Base-by-base conservation (phyloP, 139 green algal species). In the Diplosphaera chodatii region DNA sequence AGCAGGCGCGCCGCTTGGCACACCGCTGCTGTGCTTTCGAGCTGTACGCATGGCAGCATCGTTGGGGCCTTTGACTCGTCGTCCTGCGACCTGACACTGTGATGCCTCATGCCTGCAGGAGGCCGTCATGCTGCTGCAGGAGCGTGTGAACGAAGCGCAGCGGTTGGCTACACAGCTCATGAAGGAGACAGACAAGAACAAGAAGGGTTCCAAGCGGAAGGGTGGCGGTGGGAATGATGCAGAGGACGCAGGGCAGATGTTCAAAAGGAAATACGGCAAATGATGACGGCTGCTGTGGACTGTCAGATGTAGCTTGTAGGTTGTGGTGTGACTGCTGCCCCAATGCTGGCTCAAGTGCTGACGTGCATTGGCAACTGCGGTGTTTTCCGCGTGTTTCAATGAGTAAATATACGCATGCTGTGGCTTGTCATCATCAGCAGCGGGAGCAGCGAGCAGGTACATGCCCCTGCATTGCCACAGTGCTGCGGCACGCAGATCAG, bases 141-240 rank as follows among this genome's bases (percentile, higher is more conserved):
- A 97, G 84, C 81, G 91, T 33, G 90, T 96, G 41, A 77, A 69
- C 20, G 90, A 96, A 37, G 92, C 92, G 10, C 87, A 93, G 74
- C 81, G 90, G 40, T 79, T 97, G 40, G 89, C 91, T 1, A 92
- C 89, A 34, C 5, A 67, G 72, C 56, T 72, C 48, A 77, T 77
- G 72, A 62, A 63, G 32, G 72, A 77, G n/a, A 63, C 72, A 20
- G 72, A 77, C 16, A 77, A 77, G 31, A 65, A 55, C 63, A 75
- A 75, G 23, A 59, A 59, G 48, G 55, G 55, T 32, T 31, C 63
- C 65, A 77, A 77, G 32, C 72, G 72, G 34, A 77, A 77, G 34
- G 37, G 37, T 3, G n/a, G 32, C 1, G 48, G 31, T 20, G 65
- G n/a, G n/a, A n/a, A 71, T 32, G 66, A 70, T 41, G 72, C 34